A percentile compares a stretch with the other conserved stretches of the same genome.
These are phyloP conservation scores for Metarhizium rileyi DNA, from an alignment of 2,329 filamentous ascomycete genomes.

Conservation along the genomic window DNA sequence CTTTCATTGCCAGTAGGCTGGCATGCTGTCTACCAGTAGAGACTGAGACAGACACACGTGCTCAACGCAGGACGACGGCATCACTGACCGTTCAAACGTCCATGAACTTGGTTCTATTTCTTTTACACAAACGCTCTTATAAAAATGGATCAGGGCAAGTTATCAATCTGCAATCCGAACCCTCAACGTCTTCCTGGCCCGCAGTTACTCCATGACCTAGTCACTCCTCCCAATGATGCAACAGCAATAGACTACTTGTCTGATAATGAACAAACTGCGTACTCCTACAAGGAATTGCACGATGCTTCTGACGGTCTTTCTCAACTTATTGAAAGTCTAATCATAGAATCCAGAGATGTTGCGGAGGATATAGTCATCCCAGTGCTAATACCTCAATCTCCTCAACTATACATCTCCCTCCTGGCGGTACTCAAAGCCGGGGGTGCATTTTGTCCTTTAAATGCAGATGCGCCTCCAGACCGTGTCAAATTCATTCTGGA, in stretches of 20 bases:
- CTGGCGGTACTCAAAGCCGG: slow-evolving; percentile 73
- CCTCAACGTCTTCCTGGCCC: slow-evolving; percentile 33
- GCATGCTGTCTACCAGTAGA: background rate
- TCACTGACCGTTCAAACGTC: background rate
- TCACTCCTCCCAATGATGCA: slow-evolving; percentile 28
- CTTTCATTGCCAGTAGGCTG: background rate
- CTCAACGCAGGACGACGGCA: background rate
- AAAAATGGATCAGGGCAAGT: slow-evolving; percentile 20
- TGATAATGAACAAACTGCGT: slow-evolving; percentile 17
- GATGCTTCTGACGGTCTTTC: slow-evolving; percentile 46
- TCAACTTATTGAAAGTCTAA: slow-evolving; percentile 27
- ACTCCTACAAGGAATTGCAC: slow-evolving; percentile 58
- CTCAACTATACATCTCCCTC: slow-evolving; percentile 66
- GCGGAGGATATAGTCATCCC: slow-evolving; percentile 51
- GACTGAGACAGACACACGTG: background rate
- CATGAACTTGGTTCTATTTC: background rate
- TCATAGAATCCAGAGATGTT: slow-evolving; percentile 2
- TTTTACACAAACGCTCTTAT: slow-evolving; percentile 10
- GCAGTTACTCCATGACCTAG: slow-evolving; percentile 45
- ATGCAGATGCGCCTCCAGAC: slow-evolving; percentile 66
- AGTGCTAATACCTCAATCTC: slow-evolving; percentile 66
- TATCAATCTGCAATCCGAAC: slow-evolving; percentile 38
- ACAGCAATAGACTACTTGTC: slow-evolving; percentile 24
- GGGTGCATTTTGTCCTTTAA: slow-evolving; percentile 77
- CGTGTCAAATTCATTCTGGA: slow-evolving; percentile 68